These are phyloP conservation scores for Suhomyces yuchorum DNA, from an alignment of 1,139 yeast species.

Conservation along the genomic window DNA sequence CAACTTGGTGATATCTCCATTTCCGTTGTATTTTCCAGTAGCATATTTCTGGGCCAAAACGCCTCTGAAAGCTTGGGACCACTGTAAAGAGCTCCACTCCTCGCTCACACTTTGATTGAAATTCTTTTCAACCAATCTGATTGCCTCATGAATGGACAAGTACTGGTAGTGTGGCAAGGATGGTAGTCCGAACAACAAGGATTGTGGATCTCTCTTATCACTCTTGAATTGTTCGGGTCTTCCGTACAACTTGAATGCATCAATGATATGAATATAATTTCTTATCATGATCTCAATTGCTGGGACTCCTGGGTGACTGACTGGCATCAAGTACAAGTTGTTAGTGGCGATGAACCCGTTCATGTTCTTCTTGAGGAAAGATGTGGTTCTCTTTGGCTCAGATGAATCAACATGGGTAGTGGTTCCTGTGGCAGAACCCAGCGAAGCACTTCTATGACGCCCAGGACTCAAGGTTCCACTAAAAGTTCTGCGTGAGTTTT, in stretches of 20 bases:
- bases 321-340: slow-evolving; percentile 54
- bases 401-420: slow-evolving; percentile 7
- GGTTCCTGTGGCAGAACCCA: slow-evolving; percentile 6
- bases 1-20: slow-evolving; percentile 36
- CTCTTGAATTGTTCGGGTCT: slow-evolving; percentile 54
- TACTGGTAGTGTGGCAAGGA: slow-evolving; percentile 58
- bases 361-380: slow-evolving; percentile 28
- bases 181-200: slow-evolving; percentile 58
- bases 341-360: slow-evolving; percentile 37
- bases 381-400: slow-evolving; percentile 17
- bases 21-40: slow-evolving; percentile 28
- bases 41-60: slow-evolving; percentile 8
- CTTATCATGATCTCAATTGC: slow-evolving; percentile 62
- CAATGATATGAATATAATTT: slow-evolving; percentile 53
- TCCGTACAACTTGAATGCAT: slow-evolving; percentile 57
- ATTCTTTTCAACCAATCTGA: slow-evolving; percentile 34
- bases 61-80: slow-evolving; percentile 42
- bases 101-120: slow-evolving; percentile 32
- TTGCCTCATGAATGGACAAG: slow-evolving; percentile 43
- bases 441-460: slow-evolving; percentile 12
- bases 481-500: slow-evolving; percentile 11
- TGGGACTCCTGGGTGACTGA: slow-evolving; percentile 55
- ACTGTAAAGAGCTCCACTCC: slow-evolving; percentile 42
- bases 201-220: slow-evolving; percentile 45
- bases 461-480: slow-evolving; percentile 10